Percentiles rank a stretch among this genome's conserved stretches.
These are phyloP conservation scores for Isoetes engelmannii DNA, from an alignment of 83 land plant species.

Conservation along the genomic window DNA sequence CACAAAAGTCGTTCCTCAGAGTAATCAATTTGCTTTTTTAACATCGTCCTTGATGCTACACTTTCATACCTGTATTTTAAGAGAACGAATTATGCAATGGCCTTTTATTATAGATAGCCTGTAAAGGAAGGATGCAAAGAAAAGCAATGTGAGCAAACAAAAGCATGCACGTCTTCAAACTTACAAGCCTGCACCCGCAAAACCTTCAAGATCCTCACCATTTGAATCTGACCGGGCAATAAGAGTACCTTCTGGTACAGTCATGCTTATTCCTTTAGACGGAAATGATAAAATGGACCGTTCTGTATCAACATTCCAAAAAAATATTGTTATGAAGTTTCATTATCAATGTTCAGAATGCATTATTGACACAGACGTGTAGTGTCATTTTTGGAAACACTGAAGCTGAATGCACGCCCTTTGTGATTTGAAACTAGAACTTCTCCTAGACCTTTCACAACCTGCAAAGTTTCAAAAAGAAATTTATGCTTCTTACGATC, in stretches of 20 bases:
- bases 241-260: conserved; percentile 12
- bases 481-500: not conserved
- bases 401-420: conserved; percentile 22
- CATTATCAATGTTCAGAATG: not conserved
- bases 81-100: not conserved
- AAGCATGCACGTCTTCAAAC: not conserved
- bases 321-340: not conserved
- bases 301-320: not conserved
- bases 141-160: not conserved
- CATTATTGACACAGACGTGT: not conserved
- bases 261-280: conserved; percentile 8
- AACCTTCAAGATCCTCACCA: conserved; percentile 21
- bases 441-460: conserved; percentile 22
- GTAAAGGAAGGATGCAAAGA: no score
- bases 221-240: conserved; percentile 25
- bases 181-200: conserved; percentile 26
- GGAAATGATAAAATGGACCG: conserved; percentile 11
- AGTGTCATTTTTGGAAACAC: conserved; percentile 6
- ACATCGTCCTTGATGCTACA: not conserved
- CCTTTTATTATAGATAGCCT: not conserved
- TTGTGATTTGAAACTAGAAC: conserved; percentile 16
- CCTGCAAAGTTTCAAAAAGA: conserved; percentile 6
- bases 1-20: conserved; percentile 16
- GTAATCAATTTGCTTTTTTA: conserved; percentile 7
- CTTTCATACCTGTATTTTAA: conserved; percentile 16